Percentiles rank a stretch among this genome's conserved stretches.
Conservation (phyloP, 371 early-diverging fungal species). For the Scutellospora calospora region DNA sequence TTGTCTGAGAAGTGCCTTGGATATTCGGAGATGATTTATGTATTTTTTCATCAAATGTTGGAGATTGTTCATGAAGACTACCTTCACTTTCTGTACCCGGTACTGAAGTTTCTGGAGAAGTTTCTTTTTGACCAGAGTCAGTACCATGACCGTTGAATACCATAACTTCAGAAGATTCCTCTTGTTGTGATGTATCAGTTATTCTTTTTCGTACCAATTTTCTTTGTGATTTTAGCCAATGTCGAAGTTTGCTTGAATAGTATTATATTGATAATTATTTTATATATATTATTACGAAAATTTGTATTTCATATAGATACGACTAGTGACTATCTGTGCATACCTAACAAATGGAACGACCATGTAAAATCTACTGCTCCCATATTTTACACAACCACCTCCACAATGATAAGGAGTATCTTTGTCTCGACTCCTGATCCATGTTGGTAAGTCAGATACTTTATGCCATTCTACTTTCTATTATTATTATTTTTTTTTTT, state of each 20-base stretch:
- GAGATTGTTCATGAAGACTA: slow-evolving; percentile 3
- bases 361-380: slow-evolving; percentile 65
- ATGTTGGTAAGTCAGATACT: slow-evolving; percentile 53
- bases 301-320: not conserved
- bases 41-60: too few species aligned
- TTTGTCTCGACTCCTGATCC: slow-evolving; percentile 48
- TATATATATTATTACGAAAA: not conserved
- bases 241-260: slow-evolving; percentile 20
- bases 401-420: slow-evolving; percentile 49
- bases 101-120: slow-evolving; percentile 28
- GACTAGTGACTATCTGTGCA: slow-evolving; percentile 7
- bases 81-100: slow-evolving; percentile 36
- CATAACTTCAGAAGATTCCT: not conserved
- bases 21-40: not conserved
- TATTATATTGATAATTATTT: not conserved
- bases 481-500: not conserved
- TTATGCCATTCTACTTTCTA: slow-evolving; percentile 59
- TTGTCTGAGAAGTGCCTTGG: not conserved
- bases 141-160: slow-evolving; percentile 14
- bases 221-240: slow-evolving; percentile 35
- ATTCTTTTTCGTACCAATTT: slow-evolving; percentile 10
- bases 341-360: slow-evolving; percentile 75
- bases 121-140: not conserved
- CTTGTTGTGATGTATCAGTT: not conserved
- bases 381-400: slow-evolving; percentile 50